Percentiles rank a stretch among this genome's conserved stretches.
phyloP scores from a whole-genome alignment of 768 basidiomycete species.

The Kockovaella imperatae region DNA sequence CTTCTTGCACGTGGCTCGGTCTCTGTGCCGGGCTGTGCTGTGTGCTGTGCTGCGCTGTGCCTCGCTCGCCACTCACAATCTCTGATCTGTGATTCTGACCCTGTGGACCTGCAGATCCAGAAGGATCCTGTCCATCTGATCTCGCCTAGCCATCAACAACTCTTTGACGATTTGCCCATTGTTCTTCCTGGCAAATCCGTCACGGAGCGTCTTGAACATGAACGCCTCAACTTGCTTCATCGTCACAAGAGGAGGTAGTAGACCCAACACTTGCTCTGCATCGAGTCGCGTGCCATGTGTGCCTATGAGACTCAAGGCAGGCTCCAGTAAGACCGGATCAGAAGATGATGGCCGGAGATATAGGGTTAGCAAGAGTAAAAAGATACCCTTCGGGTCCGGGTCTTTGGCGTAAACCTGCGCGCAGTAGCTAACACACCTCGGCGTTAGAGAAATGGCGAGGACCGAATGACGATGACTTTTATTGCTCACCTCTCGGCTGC shows the following conservation, averaged over 20 bases:
- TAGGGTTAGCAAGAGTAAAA: slow-evolving; percentile 73
- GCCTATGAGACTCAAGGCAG: slow-evolving; percentile 80
- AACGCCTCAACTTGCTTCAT: slow-evolving; percentile 72
- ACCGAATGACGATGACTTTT: no score
- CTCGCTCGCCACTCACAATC: slow-evolving; percentile 60
- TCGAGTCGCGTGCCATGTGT: slow-evolving; percentile 77
- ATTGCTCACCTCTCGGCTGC: slow-evolving; percentile 91
- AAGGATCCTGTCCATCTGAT: slow-evolving; percentile 64
- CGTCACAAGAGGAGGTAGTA: slow-evolving; percentile 83
- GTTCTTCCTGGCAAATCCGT: slow-evolving; percentile 52
- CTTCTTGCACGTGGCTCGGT: no score
- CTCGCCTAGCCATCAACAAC: slow-evolving; percentile 65
- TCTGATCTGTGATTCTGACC: slow-evolving; percentile 81
- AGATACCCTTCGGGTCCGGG: slow-evolving; percentile 56
- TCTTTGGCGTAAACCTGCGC: slow-evolving; percentile 63
- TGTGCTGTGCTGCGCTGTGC: background rate
- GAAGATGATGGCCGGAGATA: slow-evolving; percentile 65
- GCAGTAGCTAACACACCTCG: slow-evolving; percentile 63
- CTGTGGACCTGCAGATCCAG: slow-evolving; percentile 69
- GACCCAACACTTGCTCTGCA: slow-evolving; percentile 67
- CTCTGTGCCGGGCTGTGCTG: background rate
- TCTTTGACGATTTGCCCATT: slow-evolving; percentile 63
- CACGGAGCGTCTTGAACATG: slow-evolving; percentile 61
- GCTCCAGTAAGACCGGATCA: slow-evolving; percentile 53
- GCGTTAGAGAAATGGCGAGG: background rate